phyloP scores from a whole-genome alignment of 768 basidiomycete genomes.

The Tulasnella sp. region DNA sequence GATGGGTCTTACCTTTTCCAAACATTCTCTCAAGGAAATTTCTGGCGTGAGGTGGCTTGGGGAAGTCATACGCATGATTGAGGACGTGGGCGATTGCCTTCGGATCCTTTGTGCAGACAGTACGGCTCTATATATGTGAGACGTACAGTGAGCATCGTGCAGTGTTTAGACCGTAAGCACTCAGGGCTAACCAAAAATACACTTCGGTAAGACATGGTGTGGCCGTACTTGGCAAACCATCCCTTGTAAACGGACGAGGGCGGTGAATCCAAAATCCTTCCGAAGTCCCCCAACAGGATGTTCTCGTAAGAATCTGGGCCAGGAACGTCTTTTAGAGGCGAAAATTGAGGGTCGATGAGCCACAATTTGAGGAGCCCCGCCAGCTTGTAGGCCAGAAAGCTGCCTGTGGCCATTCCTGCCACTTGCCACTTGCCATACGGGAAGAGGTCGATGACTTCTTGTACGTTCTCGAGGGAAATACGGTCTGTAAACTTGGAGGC shows the following conservation, averaged over 20 bases:
- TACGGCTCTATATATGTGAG: background rate
- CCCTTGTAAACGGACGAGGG: slow-evolving; percentile 40
- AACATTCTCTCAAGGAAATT: background rate
- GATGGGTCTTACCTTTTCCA: background rate
- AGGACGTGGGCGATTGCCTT: slow-evolving; percentile 16
- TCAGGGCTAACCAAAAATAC: slow-evolving; percentile 35
- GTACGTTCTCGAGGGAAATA: background rate
- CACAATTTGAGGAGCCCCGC: background rate
- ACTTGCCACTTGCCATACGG: background rate
- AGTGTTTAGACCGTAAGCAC: slow-evolving; percentile 33
- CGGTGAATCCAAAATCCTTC: slow-evolving; percentile 44
- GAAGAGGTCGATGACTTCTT: background rate
- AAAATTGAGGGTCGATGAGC: slow-evolving; percentile 17
- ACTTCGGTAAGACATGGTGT: slow-evolving; percentile 44
- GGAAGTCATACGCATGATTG: slow-evolving; percentile 8
- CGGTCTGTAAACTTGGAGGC: background rate
- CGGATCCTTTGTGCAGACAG: background rate
- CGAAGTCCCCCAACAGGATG: slow-evolving; percentile 47
- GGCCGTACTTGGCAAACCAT: slow-evolving; percentile 51
- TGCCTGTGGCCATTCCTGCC: background rate
- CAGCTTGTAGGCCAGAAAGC: background rate
- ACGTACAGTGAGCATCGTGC: slow-evolving; percentile 34
- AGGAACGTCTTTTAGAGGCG: slow-evolving; percentile 11
- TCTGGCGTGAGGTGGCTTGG: slow-evolving; percentile 4
- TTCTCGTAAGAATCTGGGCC: slow-evolving; percentile 14